phyloP scores from a whole-genome alignment of 768 basidiomycete genomes.

The Lactarius hatsudake region DNA sequence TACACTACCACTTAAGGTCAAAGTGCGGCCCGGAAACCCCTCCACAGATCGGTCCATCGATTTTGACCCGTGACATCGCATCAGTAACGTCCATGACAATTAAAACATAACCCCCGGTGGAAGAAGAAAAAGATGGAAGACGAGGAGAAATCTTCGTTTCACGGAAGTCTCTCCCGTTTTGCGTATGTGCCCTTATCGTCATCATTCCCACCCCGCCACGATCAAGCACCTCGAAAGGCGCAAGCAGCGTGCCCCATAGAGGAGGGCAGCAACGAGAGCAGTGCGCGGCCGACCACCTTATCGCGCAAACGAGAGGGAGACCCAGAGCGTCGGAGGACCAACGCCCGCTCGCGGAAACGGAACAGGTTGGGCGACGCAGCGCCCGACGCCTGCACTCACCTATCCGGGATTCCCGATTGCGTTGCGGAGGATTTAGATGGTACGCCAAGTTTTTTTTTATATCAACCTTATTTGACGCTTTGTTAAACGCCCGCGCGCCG shows the following conservation, averaged over 20 bases:
- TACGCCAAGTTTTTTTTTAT: constrained; percentile 33
- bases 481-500: not conserved
- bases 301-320: not conserved
- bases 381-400: constrained; percentile 52
- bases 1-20: not conserved
- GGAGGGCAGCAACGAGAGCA: not conserved
- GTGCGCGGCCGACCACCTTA: not conserved
- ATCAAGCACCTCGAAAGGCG: not conserved
- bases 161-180: constrained; percentile 7
- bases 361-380: constrained; percentile 43
- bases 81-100: not conserved
- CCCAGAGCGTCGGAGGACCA: not conserved
- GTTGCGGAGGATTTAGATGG: constrained; percentile 55
- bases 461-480: constrained; percentile 1
- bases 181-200: not conserved
- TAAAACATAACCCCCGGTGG: not conserved
- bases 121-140: constrained; percentile 2
- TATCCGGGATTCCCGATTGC: constrained; percentile 51
- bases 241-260: not conserved
- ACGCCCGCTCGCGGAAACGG: constrained; percentile 1
- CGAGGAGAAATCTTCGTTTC: constrained; percentile 1
- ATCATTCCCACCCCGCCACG: not conserved
- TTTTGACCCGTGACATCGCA: constrained; percentile 7
- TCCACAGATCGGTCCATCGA: not conserved
- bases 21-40: not conserved